These are phyloP conservation scores for Metschnikowia anglica DNA, from an alignment of 805 yeast species.

Conservation along the genomic window DNA sequence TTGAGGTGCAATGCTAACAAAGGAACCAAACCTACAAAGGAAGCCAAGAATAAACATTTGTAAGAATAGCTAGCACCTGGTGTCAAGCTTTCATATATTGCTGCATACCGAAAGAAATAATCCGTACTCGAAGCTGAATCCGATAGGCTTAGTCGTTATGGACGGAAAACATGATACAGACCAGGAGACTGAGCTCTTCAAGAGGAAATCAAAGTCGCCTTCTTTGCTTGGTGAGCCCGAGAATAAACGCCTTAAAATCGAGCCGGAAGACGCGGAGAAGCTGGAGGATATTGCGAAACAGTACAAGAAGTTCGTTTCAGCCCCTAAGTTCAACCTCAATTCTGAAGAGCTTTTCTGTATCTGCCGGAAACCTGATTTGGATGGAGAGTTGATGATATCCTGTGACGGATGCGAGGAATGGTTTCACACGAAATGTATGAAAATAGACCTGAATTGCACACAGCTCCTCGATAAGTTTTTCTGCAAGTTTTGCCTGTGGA, in stretches of 20 bases:
- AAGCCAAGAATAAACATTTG: no score
- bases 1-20: no score
- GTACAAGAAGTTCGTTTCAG: slow-evolving; percentile 33
- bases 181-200: slow-evolving; percentile 4
- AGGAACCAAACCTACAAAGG: no score
- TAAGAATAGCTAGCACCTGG: no score
- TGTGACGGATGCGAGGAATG: slow-evolving; percentile 96
- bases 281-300: slow-evolving; percentile 37
- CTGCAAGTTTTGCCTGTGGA: slow-evolving; percentile 71
- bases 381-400: slow-evolving; percentile 80
- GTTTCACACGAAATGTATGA: slow-evolving; percentile 84
- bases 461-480: slow-evolving; percentile 61
- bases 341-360: slow-evolving; percentile 72
- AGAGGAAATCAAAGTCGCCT: slow-evolving; percentile 20
- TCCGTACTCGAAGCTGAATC: no score
- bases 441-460: slow-evolving; percentile 49
- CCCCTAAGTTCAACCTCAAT: slow-evolving; percentile 45
- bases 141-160: slow-evolving; percentile 1
- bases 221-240: slow-evolving; percentile 10
- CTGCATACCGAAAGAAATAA: no score
- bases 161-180: slow-evolving; percentile 3
- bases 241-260: slow-evolving; percentile 13
- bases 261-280: slow-evolving; percentile 24
- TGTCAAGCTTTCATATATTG: no score
- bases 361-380: slow-evolving; percentile 76